Percentiles rank a stretch among this genome's conserved stretches.
These are phyloP conservation scores for Phytophthora nicotianae DNA, from an alignment of 352 stramenopile genomes.

Conservation along the genomic window DNA sequence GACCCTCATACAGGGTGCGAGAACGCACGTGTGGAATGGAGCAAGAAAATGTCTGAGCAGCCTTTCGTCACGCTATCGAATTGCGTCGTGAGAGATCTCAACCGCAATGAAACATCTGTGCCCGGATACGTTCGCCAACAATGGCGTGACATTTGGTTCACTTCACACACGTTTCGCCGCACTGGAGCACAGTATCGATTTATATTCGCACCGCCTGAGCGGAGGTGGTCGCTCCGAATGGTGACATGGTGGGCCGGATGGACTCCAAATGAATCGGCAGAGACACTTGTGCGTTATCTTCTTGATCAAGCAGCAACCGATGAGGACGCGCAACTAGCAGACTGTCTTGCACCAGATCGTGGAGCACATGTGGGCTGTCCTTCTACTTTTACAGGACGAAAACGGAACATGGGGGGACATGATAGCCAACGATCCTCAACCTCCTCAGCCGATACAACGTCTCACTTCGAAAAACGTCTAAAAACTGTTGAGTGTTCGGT, in stretches of 20 bases:
- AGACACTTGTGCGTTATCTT: conserved; percentile 14
- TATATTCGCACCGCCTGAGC: background rate
- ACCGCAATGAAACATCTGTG: conserved; percentile 6
- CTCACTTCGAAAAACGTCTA: no score
- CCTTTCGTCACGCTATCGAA: conserved; percentile 10
- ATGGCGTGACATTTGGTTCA: background rate
- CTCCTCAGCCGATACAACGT: no score
- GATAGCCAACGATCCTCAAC: no score
- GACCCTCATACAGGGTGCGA: conserved; percentile 2
- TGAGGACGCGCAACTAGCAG: conserved; percentile 18
- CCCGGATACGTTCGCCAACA: no score
- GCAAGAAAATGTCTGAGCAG: background rate
- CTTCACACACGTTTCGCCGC: background rate
- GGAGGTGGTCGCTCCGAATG: background rate
- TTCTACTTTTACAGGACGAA: no score
- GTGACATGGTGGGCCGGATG: conserved; percentile 1
- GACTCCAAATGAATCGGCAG: background rate
- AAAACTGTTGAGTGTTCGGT: no score
- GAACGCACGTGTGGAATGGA: conserved; percentile 11
- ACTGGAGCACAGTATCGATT: background rate
- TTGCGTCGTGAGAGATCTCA: conserved; percentile 2
- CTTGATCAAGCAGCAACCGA: conserved; percentile 11
- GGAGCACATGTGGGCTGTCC: background rate
- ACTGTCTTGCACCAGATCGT: conserved; percentile 6
- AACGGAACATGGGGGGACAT: no score